Conservation (phyloP, 116 monocot species). For the Posidonia oceanica region DNA sequence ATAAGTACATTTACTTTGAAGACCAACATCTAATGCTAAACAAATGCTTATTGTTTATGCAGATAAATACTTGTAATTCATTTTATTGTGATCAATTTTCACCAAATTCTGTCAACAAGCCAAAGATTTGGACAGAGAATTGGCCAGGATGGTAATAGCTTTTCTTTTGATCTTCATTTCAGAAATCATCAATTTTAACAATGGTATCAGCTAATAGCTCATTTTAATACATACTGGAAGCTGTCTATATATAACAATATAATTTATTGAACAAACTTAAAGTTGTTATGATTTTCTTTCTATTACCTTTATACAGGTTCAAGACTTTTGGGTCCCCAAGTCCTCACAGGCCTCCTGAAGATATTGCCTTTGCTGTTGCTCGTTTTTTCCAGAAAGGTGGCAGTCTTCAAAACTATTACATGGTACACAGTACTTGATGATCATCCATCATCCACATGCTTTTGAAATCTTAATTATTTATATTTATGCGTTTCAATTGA, state of each 20-base stretch:
- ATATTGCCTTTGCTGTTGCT: conserved; percentile 91
- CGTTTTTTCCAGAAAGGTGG: conserved; percentile 98
- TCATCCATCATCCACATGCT: neutral
- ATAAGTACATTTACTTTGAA: too few species aligned
- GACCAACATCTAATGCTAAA: too few species aligned
- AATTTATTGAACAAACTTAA: neutral
- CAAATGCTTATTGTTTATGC: conserved; percentile 13
- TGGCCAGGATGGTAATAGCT: conserved; percentile 91
- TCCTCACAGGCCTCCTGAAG: conserved; percentile 96
- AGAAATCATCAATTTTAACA: too few species aligned
- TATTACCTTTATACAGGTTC: conserved; percentile 38
- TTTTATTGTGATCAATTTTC: conserved; percentile 91
- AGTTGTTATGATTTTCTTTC: neutral
- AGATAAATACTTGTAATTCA: conserved; percentile 98
- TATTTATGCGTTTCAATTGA: neutral
- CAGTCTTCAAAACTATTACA: conserved; percentile 86
- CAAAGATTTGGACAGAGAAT: conserved; percentile 97
- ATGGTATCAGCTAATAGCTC: too few species aligned
- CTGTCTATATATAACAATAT: neutral
- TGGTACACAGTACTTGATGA: conserved; percentile 32
- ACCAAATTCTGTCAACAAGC: conserved; percentile 68
- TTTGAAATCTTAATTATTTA: neutral
- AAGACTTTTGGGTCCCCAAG: conserved; percentile 77
- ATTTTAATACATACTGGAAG: too few species aligned
- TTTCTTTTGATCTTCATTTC: neutral